Evolutionary conservation across 2,329 filamentous ascomycete species (phyloP).

Genomic region (Trichoderma endophyticum): DNA sequence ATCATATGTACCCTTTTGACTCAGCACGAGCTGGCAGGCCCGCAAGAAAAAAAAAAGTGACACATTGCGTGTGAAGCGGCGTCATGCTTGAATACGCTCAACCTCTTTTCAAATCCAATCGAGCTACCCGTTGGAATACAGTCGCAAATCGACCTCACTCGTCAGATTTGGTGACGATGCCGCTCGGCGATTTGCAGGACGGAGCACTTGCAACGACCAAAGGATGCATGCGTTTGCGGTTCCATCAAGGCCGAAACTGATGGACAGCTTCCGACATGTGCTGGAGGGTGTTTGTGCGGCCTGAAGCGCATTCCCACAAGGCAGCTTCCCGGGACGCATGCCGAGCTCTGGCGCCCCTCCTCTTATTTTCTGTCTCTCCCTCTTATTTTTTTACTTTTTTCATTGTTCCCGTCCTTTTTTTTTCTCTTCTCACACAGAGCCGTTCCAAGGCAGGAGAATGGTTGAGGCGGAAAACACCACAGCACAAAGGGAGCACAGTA

Average conservation of each 20-base stretch:
- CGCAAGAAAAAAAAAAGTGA: conserved; percentile 23
- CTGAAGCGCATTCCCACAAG: neutral
- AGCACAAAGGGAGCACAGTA: conserved; percentile 7
- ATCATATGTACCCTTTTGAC: conserved; percentile 18
- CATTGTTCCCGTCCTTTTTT: neutral
- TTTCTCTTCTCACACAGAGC: neutral
- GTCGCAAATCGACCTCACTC: neutral
- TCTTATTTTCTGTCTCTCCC: neutral
- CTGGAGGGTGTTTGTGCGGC: neutral
- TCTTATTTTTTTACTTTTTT: neutral
- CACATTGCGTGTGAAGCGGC: conserved; percentile 2
- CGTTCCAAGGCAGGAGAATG: neutral
- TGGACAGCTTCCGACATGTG: neutral
- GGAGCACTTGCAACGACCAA: conserved; percentile 10
- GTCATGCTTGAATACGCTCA: conserved; percentile 25
- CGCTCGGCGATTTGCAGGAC: conserved; percentile 32
- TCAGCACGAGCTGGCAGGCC: conserved; percentile 15
- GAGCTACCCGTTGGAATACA: conserved; percentile 27
- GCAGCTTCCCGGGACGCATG: neutral
- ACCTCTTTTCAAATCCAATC: conserved; percentile 25
- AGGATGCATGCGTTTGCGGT: conserved; percentile 8
- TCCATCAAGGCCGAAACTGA: conserved; percentile 1
- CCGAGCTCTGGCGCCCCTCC: neutral
- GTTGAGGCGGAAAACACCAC: conserved; percentile 1
- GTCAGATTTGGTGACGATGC: conserved; percentile 21